Percentiles rank a stretch among this genome's conserved stretches.
Conservation (phyloP, 1,139 yeast species). For the Taiozyma onychis region DNA sequence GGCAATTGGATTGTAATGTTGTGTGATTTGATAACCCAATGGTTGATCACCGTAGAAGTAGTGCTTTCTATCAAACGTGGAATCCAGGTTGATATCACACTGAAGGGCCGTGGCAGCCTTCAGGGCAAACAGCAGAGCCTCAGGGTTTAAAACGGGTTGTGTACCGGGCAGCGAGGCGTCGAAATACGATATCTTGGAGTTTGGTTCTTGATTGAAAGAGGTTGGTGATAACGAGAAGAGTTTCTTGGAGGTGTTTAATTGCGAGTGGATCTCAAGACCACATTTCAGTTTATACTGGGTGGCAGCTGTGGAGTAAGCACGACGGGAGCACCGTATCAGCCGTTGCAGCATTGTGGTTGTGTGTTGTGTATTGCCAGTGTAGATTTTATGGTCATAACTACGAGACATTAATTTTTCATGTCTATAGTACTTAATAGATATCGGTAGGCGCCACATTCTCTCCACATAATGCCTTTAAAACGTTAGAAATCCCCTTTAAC, state of each 20-base stretch:
- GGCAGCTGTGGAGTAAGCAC: neutral
- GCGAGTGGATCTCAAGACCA: constrained; percentile 93
- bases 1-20: constrained; percentile 79
- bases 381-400: no score
- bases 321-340: neutral
- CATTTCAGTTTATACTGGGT: constrained; percentile 47
- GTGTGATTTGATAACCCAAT: constrained; percentile 92
- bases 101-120: constrained; percentile 70
- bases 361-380: no score
- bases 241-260: constrained; percentile 65
- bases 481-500: neutral
- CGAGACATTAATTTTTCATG: no score
- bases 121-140: constrained; percentile 66
- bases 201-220: constrained; percentile 46
- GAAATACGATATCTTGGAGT: constrained; percentile 66
- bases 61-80: constrained; percentile 88
- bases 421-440: no score
- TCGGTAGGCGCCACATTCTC: no score
- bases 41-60: constrained; percentile 97
- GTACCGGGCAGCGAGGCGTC: constrained; percentile 93
- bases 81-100: constrained; percentile 48
- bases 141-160: constrained; percentile 75
- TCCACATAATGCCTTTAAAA: no score
- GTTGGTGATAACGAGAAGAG: constrained; percentile 63
- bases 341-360: neutral